Conservation (phyloP, 108 stramenopile species). For the Skeletonema potamos region DNA sequence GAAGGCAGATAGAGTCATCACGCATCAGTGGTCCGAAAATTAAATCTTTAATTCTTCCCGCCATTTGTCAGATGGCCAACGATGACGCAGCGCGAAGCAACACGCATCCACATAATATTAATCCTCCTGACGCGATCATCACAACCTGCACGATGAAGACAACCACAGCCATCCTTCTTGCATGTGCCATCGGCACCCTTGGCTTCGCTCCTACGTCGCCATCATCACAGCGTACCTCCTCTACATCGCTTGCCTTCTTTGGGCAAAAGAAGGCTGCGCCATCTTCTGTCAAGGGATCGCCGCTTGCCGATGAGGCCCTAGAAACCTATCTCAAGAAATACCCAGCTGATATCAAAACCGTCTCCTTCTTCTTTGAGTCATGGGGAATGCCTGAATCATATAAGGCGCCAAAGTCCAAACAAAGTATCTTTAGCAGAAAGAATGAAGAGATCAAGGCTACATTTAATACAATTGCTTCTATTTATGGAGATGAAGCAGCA, state of each 20-base stretch:
- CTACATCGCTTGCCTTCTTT: constrained; percentile 42
- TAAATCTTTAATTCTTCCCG: too few species aligned
- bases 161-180: not conserved
- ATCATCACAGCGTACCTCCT: not conserved
- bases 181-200: not conserved
- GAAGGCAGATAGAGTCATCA: too few species aligned
- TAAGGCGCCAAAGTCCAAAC: constrained; percentile 7
- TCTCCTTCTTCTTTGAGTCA: constrained; percentile 39
- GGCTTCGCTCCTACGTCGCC: constrained; percentile 18
- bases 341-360: constrained; percentile 20
- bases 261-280: constrained; percentile 22
- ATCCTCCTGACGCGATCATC: not conserved
- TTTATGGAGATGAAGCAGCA: constrained; percentile 85
- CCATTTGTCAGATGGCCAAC: too few species aligned
- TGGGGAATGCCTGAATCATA: constrained; percentile 64
- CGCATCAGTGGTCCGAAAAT: too few species aligned
- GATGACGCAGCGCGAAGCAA: too few species aligned
- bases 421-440: constrained; percentile 46
- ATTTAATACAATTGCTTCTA: constrained; percentile 64
- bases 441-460: constrained; percentile 33
- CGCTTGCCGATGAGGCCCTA: constrained; percentile 56
- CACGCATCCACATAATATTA: not conserved
- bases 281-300: constrained; percentile 26
- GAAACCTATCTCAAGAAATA: constrained; percentile 56
- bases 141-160: not conserved